Percentiles rank a stretch among this genome's conserved stretches.
Conservation (phyloP, 192 early-diverging fungal genomes). For the Borealophlyctis nickersoniae region DNA sequence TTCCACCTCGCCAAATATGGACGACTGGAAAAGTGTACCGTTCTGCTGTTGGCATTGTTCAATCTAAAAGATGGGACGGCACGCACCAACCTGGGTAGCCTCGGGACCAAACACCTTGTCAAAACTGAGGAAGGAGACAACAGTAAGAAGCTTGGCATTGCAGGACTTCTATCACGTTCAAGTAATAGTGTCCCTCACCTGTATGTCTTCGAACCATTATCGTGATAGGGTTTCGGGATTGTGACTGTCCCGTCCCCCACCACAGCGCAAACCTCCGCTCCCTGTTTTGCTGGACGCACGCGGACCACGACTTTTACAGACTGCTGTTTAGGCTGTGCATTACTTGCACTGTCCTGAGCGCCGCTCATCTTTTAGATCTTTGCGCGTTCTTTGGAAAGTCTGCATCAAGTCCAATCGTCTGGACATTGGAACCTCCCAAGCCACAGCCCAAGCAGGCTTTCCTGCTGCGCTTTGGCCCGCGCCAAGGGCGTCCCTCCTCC, state of each 20-base stretch:
- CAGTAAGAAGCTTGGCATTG: not conserved
- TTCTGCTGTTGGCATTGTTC: too few relatives aligned
- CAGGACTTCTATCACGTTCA: not conserved
- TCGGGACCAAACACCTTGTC: not conserved
- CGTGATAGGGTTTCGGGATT: conserved; percentile 19
- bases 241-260: not conserved
- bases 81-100: not conserved
- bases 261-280: not conserved
- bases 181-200: not conserved
- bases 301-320: conserved; percentile 21
- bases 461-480: too few relatives aligned
- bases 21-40: too few relatives aligned
- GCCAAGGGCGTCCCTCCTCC: too few relatives aligned
- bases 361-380: too few relatives aligned
- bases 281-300: conserved; percentile 1
- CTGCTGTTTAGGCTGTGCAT: too few relatives aligned
- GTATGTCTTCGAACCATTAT: conserved; percentile 13
- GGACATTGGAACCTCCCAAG: too few relatives aligned
- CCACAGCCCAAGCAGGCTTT: too few relatives aligned
- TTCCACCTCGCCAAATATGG: not conserved
- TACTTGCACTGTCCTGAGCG: too few relatives aligned
- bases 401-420: too few relatives aligned
- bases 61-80: not conserved
- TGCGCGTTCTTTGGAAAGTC: too few relatives aligned
- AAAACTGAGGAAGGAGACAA: not conserved